Conservation (phyloP, 2,329 filamentous ascomycete species). For the Byssothecium circinans region DNA sequence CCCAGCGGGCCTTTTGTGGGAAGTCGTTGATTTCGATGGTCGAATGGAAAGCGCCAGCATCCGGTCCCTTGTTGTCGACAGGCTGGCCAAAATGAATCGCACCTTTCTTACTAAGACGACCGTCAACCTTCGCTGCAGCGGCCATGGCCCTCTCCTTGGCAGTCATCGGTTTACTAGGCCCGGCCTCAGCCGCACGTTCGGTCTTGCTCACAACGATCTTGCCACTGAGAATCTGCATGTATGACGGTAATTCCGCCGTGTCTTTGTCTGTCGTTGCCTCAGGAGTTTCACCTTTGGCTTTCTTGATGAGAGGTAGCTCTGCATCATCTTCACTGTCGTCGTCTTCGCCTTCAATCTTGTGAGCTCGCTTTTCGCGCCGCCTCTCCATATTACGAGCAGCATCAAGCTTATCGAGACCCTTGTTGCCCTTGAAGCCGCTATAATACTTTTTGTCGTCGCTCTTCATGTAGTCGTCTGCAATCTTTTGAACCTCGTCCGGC, state of each 20-base stretch:
- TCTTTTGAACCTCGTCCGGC: slow-evolving; percentile 66
- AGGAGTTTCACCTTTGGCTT: slow-evolving; percentile 51
- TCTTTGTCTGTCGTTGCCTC: slow-evolving; percentile 15
- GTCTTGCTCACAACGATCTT: slow-evolving; percentile 75
- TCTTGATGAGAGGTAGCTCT: slow-evolving; percentile 59
- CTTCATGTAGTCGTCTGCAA: slow-evolving; percentile 72
- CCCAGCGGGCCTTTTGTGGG: slow-evolving; percentile 97
- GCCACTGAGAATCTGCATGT: slow-evolving; percentile 55
- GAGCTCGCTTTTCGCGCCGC: slow-evolving; percentile 71
- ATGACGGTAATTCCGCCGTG: slow-evolving; percentile 27
- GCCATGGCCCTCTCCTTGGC: slow-evolving; percentile 78
- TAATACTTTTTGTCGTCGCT: slow-evolving; percentile 83
- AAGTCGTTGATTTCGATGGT: slow-evolving; percentile 99
- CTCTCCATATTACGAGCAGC: slow-evolving; percentile 87
- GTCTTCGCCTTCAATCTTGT: slow-evolving; percentile 86
- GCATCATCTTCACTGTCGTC: slow-evolving; percentile 68
- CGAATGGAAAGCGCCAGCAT: slow-evolving; percentile 94
- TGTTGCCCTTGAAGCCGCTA: slow-evolving; percentile 89
- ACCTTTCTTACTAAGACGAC: slow-evolving; percentile 83
- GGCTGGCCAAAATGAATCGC: slow-evolving; percentile 89
- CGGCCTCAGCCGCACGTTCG: slow-evolving; percentile 54
- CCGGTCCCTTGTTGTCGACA: slow-evolving; percentile 97
- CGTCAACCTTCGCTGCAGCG: slow-evolving; percentile 90
- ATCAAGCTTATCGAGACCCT: slow-evolving; percentile 88
- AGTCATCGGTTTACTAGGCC: slow-evolving; percentile 60